These are phyloP conservation scores for Huntiella decipiens DNA, from an alignment of 2,329 filamentous ascomycete genomes.

Conservation along the genomic window DNA sequence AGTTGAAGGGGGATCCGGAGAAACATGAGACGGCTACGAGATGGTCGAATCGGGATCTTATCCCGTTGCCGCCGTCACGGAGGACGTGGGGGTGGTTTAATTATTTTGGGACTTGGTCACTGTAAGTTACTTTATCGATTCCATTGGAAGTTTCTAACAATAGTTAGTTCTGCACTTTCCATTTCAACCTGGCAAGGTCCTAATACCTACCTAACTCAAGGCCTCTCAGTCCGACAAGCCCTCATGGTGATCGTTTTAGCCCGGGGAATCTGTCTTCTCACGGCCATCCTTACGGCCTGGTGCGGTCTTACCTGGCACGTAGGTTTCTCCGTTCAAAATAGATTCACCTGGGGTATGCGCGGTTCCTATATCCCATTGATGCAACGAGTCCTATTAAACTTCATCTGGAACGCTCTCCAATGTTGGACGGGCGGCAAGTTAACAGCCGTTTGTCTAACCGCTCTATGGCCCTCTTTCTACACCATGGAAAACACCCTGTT, in stretches of 20 bases:
- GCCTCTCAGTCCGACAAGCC: slow-evolving; percentile 27
- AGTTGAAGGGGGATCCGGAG: slow-evolving; percentile 21
- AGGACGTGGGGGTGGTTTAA: slow-evolving; percentile 28
- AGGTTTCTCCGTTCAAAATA: slow-evolving; percentile 30
- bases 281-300: slow-evolving; percentile 27
- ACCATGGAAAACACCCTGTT: slow-evolving; percentile 27
- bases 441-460: slow-evolving; percentile 22
- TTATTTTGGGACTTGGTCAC: slow-evolving; percentile 23
- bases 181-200: slow-evolving; percentile 28
- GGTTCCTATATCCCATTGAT: slow-evolving; percentile 28
- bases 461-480: slow-evolving; percentile 26
- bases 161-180: slow-evolving; percentile 17
- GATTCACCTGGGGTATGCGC: slow-evolving; percentile 29
- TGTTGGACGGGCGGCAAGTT: slow-evolving; percentile 16
- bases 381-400: slow-evolving; percentile 28
- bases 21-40: slow-evolving; percentile 27
- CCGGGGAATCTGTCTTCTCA: slow-evolving; percentile 23
- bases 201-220: slow-evolving; percentile 27
- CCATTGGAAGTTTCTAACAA: neutral
- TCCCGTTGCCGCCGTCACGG: slow-evolving; percentile 23
- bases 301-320: slow-evolving; percentile 30
- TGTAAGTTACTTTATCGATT: slow-evolving; percentile 15
- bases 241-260: slow-evolving; percentile 28
- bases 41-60: slow-evolving; percentile 29
- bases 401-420: slow-evolving; percentile 30